Evolutionary conservation across 2,329 filamentous ascomycete genomes (phyloP), one percentile per base, ranked within the genome.

Genomic region (Beauveria bassiana): DNA sequence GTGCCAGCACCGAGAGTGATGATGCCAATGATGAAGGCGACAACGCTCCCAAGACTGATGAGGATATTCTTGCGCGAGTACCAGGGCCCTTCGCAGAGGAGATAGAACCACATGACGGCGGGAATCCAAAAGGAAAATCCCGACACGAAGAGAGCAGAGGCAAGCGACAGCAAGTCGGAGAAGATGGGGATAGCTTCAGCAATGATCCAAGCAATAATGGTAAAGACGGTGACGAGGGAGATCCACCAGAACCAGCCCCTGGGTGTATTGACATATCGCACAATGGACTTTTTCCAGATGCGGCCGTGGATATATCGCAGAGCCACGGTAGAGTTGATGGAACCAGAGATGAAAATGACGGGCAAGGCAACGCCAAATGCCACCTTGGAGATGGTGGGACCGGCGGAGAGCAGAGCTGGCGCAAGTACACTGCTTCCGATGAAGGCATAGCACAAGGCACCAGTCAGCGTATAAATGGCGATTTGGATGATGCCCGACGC

Each of bases 111-210:
- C 64, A 76, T 71, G 62, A 76, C 68, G 22, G 73, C 73, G 5
- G 75, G 68, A 40, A 74, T 66, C 57, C 74, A 72, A 58, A 77
- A 75, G 3, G 74, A 72, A 55, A 70, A 70, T 28, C 68, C 68
- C 7, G 77, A 79, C 64, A 80, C 71, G 66, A 81, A 80, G 20
- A 80, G 74, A 5, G 77, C 72, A 10, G 78, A 79, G 61, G 69
- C 74, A 67, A 81, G 76, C 59, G 77, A 75, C 16, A 91, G 74
- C 53, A 91, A 74, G 50, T 86, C 78, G 62, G 82, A 83, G 75
- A 91, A 91, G 68, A 86, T 84, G 1, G 88, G 88, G 52, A 91
- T 86, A 0, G 86, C 83, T 67, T 87, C 83, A 10, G 87, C 87
- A 64, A 91, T 85, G 65, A 90, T 70, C 81, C 85, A 91, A 1